phyloP scores from a whole-genome alignment of 768 basidiomycete species.

The Asterophora parasitica region DNA sequence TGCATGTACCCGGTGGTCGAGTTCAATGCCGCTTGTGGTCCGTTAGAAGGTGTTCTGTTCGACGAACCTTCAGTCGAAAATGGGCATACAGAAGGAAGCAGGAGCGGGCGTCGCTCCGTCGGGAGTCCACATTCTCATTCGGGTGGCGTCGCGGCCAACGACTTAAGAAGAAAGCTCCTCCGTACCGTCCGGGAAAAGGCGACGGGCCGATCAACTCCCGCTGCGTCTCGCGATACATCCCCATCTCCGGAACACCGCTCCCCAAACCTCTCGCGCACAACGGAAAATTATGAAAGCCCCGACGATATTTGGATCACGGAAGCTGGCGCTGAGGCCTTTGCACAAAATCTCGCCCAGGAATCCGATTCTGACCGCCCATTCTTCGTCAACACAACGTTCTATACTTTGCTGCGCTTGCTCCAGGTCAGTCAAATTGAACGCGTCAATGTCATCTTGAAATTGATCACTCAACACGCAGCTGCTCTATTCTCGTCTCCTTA shows the following conservation, averaged over 20 bases:
- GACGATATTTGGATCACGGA: constrained; percentile 63
- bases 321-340: constrained; percentile 25
- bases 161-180: constrained; percentile 76
- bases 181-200: constrained; percentile 66
- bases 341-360: constrained; percentile 19
- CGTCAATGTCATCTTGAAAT: constrained; percentile 9
- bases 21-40: constrained; percentile 58
- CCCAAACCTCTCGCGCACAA: constrained; percentile 23
- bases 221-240: constrained; percentile 39
- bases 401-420: constrained; percentile 80
- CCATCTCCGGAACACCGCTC: constrained; percentile 32
- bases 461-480: constrained; percentile 42
- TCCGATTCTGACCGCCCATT: constrained; percentile 52
- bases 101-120: constrained; percentile 44
- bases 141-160: constrained; percentile 52
- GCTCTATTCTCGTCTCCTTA: constrained; percentile 80
- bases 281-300: constrained; percentile 25
- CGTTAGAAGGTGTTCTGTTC: constrained; percentile 45
- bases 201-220: constrained; percentile 28
- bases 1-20: constrained; percentile 67
- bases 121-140: constrained; percentile 38
- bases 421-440: constrained; percentile 52
- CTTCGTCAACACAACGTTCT: constrained; percentile 91
- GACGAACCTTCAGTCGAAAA: constrained; percentile 34
- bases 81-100: constrained; percentile 26